These are phyloP conservation scores for Plenodomus biglobosus DNA, from an alignment of 2,329 filamentous ascomycete genomes.

Conservation along the genomic window DNA sequence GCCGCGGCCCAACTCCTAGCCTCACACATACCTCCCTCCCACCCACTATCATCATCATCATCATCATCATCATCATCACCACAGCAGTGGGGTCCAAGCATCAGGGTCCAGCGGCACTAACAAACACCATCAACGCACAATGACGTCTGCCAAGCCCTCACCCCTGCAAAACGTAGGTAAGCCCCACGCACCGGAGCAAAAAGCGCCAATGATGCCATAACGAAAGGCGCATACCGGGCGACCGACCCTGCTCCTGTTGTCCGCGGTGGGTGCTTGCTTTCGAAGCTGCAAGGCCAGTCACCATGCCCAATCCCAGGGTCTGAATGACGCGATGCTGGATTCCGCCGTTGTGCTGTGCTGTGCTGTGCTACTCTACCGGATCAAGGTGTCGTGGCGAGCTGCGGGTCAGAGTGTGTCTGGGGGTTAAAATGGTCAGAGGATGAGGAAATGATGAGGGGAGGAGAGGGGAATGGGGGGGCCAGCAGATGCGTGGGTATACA, in stretches of 20 bases:
- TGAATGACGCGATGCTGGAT: background rate
- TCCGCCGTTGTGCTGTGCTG: too few relatives aligned
- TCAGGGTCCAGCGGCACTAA: conserved; percentile 21
- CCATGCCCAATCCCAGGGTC: background rate
- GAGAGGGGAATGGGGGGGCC: conserved; percentile 1
- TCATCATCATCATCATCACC: too few relatives aligned
- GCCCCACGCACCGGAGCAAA: conserved; percentile 11
- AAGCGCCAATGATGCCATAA: conserved; percentile 24
- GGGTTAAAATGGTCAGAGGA: too few relatives aligned
- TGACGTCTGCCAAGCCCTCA: conserved; percentile 24
- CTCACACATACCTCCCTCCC: too few relatives aligned
- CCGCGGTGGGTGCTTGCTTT: too few relatives aligned
- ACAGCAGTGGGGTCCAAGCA: background rate
- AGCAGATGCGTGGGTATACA: conserved; percentile 4
- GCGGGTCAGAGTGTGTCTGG: background rate
- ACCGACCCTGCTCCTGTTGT: too few relatives aligned
- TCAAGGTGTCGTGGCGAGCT: background rate
- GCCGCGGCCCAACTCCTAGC: too few relatives aligned
- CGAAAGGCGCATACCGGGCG: conserved; percentile 10
- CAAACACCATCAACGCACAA: conserved; percentile 10
- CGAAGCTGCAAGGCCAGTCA: too few relatives aligned
- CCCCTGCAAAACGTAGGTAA: conserved; percentile 4
- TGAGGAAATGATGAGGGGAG: too few relatives aligned
- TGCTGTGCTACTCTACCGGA: background rate
- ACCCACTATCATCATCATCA: conserved; percentile 8